Evolutionary conservation across 768 basidiomycete genomes (phyloP), one percentile per base, ranked within the genome.

Genomic region (Chalciporus piperatus): DNA sequence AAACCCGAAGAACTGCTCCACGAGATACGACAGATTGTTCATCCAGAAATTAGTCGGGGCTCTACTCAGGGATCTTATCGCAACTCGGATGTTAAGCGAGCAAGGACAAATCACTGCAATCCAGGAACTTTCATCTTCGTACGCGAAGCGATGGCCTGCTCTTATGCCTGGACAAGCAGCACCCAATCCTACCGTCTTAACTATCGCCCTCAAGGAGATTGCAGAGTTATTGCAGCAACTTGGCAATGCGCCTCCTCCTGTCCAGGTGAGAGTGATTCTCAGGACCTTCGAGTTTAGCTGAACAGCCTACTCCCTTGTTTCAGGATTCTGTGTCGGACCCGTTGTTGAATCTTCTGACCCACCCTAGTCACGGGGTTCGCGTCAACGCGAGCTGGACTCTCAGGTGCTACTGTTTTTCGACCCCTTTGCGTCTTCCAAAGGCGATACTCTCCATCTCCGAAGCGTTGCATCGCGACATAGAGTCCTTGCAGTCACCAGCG

Each of bases 71-170:
- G 92, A 97, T 59, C 77, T 98, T 23, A 83, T 99, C 40, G 92
- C 91, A 2, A 83, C 89, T 2, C 74, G 95, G 53, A 86, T 97
- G 79, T 71, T 98, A 56, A 89, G 89, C 53, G 96, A 99, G 62
- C 91, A 93, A 63, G 95, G 89, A 0, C 96, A 98, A 69, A 95
- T 98, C 41, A 74, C 76, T 23, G 95, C 95, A 2, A 89, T 97
- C 30, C 85, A 89, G 59, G 95, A 97, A 58, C 73, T 97, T 38
- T 84, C 90, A 0, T 84, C 76, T 32, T 75, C 79, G 4, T 97
- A 92, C 65, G 73, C 97, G 52, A 92, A 89, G 68, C 80, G 91
- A 47, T 98, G 93, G 92, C 93, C 94, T 1, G 87, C 92, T 0
- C 81, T 96, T 70, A 85, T 98, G 80, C 92, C 92, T 10, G 92